Base-by-base conservation (phyloP, 208 protist genomes). In the Acanthamoeba culbertsoni region DNA sequence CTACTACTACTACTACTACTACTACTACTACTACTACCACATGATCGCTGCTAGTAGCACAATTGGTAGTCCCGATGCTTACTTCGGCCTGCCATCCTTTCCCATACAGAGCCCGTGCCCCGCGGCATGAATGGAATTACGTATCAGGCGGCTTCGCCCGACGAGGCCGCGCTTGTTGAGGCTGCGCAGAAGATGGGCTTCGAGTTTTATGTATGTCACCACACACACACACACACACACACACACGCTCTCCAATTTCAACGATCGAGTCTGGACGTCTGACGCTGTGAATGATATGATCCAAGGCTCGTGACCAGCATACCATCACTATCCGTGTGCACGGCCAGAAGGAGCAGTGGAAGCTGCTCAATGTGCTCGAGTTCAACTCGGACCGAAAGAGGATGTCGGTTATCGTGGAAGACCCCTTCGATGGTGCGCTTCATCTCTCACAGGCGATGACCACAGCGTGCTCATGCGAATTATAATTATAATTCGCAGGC, bases 361-460 rank as follows among this genome's bases (percentile, higher is more conserved):
- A 96, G 57, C 28, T 96, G 20, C 42, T 95, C n/a, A 91, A 93
- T 55, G 94, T 96, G 43, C 51, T 97, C 35, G 96, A 98, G 90
- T 98, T 98, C 93, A 97, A 95, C 46, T 96, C 94, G 10, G 94
- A 95, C 46, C 75, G 97, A n/a, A 97, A 97, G 93, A 42, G 96
- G 16, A 97, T 96, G 95, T 94, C 91, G 18, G 95, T 97, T 20
- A 88, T 97, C 37, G 73, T 96, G 6, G 33, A 63, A 28, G 75
- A 75, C 28, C 79, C 73, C 18, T 79, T 88, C 73, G 75, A 91
- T 91, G 92, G 75, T 65, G 42, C 23, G 3, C 12, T 14, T 0
- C 33, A 4, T 2, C 2, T 48, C 40, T 28, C 20, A n/a, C 23
- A n/a, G 65, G 12, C 35, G 37, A 14, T 73, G 62, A 82, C 46